These are phyloP conservation scores for Aspergillus latus DNA, from an alignment of 2,329 filamentous ascomycete genomes.

Conservation along the genomic window DNA sequence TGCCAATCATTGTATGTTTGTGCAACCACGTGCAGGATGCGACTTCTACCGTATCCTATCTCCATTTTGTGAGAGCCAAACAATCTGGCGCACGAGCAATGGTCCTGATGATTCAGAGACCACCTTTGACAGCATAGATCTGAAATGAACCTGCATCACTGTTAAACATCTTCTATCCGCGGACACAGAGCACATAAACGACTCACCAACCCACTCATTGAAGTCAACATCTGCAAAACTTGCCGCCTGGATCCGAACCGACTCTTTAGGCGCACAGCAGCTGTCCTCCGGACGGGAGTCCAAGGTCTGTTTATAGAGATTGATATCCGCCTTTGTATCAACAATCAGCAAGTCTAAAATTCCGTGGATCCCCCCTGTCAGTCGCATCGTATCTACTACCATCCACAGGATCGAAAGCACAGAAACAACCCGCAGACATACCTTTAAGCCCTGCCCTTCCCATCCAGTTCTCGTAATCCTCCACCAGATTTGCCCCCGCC, in stretches of 20 bases:
- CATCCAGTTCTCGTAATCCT: constrained; percentile 53
- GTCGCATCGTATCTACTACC: too few relatives aligned
- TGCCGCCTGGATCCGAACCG: not conserved
- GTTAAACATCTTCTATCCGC: not conserved
- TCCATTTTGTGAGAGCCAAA: too few relatives aligned
- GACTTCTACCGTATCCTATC: too few relatives aligned
- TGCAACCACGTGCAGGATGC: too few relatives aligned
- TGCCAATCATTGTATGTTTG: too few relatives aligned
- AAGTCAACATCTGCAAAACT: constrained; percentile 35
- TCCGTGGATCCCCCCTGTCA: too few relatives aligned
- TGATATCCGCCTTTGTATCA: constrained; percentile 50
- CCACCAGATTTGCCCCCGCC: constrained; percentile 55
- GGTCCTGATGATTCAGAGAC: too few relatives aligned
- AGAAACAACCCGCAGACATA: too few relatives aligned
- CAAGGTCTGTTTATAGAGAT: constrained; percentile 43
- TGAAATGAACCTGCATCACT: not conserved
- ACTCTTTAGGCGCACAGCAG: constrained; percentile 17
- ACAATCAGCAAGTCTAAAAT: constrained; percentile 46
- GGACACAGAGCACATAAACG: not conserved
- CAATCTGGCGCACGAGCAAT: too few relatives aligned
- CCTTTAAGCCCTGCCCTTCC: not conserved
- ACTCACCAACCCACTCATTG: constrained; percentile 55
- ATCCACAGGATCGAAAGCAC: too few relatives aligned
- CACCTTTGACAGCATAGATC: not conserved
- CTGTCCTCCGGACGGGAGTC: constrained; percentile 22